These are phyloP conservation scores for Fusarium begoniae DNA, from an alignment of 2,329 filamentous ascomycete species.

Conservation along the genomic window DNA sequence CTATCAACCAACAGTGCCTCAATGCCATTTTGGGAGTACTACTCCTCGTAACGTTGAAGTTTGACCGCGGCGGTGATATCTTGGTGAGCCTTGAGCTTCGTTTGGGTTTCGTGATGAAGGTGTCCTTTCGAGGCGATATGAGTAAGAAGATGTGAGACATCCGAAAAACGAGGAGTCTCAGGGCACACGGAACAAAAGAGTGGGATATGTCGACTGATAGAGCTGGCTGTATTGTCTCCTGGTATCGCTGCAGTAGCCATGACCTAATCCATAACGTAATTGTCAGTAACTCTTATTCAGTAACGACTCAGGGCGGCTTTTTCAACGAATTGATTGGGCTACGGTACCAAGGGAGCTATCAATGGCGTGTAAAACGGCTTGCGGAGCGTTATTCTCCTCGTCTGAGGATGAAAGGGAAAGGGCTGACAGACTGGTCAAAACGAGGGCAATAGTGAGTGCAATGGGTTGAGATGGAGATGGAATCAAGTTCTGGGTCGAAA, in stretches of 20 bases:
- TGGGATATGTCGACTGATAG: constrained; percentile 60
- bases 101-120: constrained; percentile 82
- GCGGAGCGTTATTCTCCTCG: neutral
- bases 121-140: constrained; percentile 95
- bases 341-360: neutral
- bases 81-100: constrained; percentile 75
- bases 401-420: constrained; percentile 38
- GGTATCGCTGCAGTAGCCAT: constrained; percentile 50
- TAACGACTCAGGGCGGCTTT: neutral
- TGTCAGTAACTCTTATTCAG: constrained; percentile 26
- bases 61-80: constrained; percentile 71
- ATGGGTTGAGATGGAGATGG: constrained; percentile 26
- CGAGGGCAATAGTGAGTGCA: constrained; percentile 20
- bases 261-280: constrained; percentile 37
- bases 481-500: constrained; percentile 36
- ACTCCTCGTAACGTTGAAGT: constrained; percentile 76
- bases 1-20: constrained; percentile 79
- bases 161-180: constrained; percentile 82
- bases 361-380: neutral
- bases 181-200: constrained; percentile 87
- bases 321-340: neutral
- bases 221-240: constrained; percentile 31
- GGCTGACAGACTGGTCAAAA: constrained; percentile 35
- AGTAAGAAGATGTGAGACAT: constrained; percentile 90
- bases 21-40: constrained; percentile 79